Evolutionary conservation across 768 basidiomycete genomes (phyloP).

Genomic region (Amanita phalloides): DNA sequence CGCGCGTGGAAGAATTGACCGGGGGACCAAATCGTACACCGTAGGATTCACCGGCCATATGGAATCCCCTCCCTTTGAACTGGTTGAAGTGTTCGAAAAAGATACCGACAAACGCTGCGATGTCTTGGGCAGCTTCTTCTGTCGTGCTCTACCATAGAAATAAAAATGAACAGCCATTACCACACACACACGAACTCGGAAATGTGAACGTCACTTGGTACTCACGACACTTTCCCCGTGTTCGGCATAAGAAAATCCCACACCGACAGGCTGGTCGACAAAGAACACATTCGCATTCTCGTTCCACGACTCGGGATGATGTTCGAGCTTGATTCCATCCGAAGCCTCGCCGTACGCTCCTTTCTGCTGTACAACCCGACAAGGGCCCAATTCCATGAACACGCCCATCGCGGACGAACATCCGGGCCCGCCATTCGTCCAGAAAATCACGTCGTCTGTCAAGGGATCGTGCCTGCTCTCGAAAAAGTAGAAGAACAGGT

Average conservation of each 20-base stretch:
- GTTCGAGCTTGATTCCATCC: slow-evolving; percentile 21
- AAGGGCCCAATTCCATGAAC: slow-evolving; percentile 72
- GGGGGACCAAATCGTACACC: slow-evolving; percentile 33
- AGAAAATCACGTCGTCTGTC: slow-evolving; percentile 51
- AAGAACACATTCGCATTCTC: slow-evolving; percentile 54
- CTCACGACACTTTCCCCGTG: slow-evolving; percentile 46
- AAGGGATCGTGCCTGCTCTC: slow-evolving; percentile 54
- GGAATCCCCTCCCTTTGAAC: slow-evolving; percentile 58
- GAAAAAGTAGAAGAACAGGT: slow-evolving; percentile 72
- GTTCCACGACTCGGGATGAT: slow-evolving; percentile 59
- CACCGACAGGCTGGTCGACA: slow-evolving; percentile 52
- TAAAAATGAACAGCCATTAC: not conserved
- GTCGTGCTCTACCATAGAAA: slow-evolving; percentile 33
- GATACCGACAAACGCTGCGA: slow-evolving; percentile 59
- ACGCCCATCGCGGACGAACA: slow-evolving; percentile 43
- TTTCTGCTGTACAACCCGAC: slow-evolving; percentile 31
- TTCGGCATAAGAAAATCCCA: slow-evolving; percentile 56
- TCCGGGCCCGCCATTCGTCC: slow-evolving; percentile 32
- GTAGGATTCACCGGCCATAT: slow-evolving; percentile 70
- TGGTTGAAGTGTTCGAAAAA: slow-evolving; percentile 67
- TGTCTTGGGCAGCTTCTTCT: slow-evolving; percentile 58
- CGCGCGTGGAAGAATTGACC: not conserved
- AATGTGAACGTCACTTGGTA: slow-evolving; percentile 9
- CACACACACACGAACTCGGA: not conserved
- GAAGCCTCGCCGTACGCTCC: slow-evolving; percentile 24